Conservation (phyloP, 2,329 filamentous ascomycete genomes). For the Xylaria sp. region DNA sequence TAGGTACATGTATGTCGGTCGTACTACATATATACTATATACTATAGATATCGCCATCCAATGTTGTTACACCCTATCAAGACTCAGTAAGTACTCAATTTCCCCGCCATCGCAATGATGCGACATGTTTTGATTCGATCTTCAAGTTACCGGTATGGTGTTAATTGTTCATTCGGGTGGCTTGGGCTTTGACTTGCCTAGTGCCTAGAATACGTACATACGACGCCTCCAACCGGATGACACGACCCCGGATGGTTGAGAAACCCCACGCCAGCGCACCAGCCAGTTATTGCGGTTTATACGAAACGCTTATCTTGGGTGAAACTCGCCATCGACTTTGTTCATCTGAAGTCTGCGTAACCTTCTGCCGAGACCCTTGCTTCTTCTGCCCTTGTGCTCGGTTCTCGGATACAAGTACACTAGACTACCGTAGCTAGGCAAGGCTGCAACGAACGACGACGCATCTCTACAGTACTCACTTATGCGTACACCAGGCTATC, state of each 20-base stretch:
- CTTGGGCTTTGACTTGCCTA: background rate
- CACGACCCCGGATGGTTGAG: background rate
- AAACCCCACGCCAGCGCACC: background rate
- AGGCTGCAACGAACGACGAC: conserved; percentile 19
- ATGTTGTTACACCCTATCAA: background rate
- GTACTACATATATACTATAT: background rate
- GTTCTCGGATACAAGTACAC: background rate
- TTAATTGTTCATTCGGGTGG: background rate
- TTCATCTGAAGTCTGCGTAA: conserved; percentile 18
- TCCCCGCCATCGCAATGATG: background rate
- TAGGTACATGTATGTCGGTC: no score
- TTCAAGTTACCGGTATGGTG: background rate
- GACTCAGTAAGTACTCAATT: background rate
- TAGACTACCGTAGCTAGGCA: background rate
- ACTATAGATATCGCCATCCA: background rate
- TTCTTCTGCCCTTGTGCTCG: conserved; percentile 1
- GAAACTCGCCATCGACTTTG: conserved; percentile 6
- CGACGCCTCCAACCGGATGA: conserved; percentile 18
- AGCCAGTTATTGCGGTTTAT: conserved; percentile 11
- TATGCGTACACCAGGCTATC: background rate
- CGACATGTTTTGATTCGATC: background rate
- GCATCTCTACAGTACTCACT: background rate
- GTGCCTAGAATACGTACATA: background rate
- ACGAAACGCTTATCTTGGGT: conserved; percentile 10
- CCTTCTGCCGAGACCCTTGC: conserved; percentile 1